Base-by-base conservation (phyloP, 2,329 filamentous ascomycete genomes). In the Aureobasidium uvarum region DNA sequence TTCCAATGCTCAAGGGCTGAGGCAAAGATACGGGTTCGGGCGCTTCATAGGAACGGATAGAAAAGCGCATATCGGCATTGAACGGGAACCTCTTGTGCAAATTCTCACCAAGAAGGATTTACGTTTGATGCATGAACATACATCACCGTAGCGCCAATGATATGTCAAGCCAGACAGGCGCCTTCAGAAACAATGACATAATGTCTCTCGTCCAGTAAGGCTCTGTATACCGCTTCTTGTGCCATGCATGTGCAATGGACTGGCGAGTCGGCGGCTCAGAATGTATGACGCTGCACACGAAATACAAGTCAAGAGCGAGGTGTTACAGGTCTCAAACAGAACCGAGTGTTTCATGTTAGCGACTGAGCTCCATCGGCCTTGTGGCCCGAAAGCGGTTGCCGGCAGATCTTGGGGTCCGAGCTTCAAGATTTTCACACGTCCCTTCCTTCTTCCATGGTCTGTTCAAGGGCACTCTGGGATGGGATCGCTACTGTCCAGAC, bases 61-160 rank as follows among this genome's bases (percentile, higher is more conserved):
- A 0, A 74, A 75, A 8, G 72, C 74, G 0, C 81, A 85, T 64
- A 66, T 83, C 0, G 85, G 85, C 0, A 81, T 86, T 50, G 84
- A 87, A 39, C 71, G 77, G 28, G 76, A 80, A 28, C 79, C 80
- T 0, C 79, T 79, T 62, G 67, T 71, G 25, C 52, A 48, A 4
- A 39, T 65, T 14, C 20, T 65, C 18, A 58, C 28, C 20, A 65
- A 65, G n/a, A 5, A 25, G 6, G 62, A 65, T 10, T 13, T 64
- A 28, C 31, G 20, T n/a, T 13, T n/a, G 11, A 45, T 59, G 55
- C 55, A 56, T 20, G 10, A 36, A 10, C 36, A 41, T 41, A 36
- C 52, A 56, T 56, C 52, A 41, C 7, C 18, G 52, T 56, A 56
- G 52, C 31, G 52, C 20, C 50, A 54, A n/a, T 20, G 48, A 51